These are phyloP conservation scores for Taxillus chinensis DNA, from an alignment of 164 flowering plant genomes.

Conservation along the genomic window DNA sequence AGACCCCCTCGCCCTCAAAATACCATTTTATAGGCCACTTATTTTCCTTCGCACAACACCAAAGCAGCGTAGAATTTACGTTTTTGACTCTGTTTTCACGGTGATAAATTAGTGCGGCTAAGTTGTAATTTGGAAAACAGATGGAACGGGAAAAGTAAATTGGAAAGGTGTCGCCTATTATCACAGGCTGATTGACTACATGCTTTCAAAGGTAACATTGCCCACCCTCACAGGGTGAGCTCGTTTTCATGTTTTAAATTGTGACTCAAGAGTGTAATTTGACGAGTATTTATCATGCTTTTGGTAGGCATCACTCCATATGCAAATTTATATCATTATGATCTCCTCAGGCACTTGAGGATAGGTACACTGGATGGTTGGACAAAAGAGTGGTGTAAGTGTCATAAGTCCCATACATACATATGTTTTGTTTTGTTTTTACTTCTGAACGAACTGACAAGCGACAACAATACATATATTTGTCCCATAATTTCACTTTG, in stretches of 20 bases:
- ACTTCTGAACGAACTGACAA: no score
- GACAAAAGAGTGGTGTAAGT: conserved; percentile 50
- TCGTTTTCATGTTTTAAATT: neutral
- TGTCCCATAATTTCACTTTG: no score
- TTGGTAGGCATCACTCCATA: conserved; percentile 62
- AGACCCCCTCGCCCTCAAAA: neutral
- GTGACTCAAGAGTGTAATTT: neutral
- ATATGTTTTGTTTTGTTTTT: no score
- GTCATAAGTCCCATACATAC: no score
- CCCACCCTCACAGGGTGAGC: neutral
- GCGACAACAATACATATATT: no score
- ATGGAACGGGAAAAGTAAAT: conserved; percentile 27
- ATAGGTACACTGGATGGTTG: conserved; percentile 38
- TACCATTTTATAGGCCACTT: no score
- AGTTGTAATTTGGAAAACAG: conserved; percentile 8
- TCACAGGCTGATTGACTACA: conserved; percentile 23
- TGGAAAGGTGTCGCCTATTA: conserved; percentile 34
- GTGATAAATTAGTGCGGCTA: no score
- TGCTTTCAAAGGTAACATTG: conserved; percentile 7
- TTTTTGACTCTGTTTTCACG: no score
- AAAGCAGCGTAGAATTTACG: no score
- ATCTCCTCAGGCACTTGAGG: conserved; percentile 49
- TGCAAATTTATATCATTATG: conserved; percentile 66
- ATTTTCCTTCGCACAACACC: no score
- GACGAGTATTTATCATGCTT: no score